These are phyloP conservation scores for Staphylotrichum tortipilum DNA, from an alignment of 495 filamentous ascomycete genomes.

Conservation along the genomic window DNA sequence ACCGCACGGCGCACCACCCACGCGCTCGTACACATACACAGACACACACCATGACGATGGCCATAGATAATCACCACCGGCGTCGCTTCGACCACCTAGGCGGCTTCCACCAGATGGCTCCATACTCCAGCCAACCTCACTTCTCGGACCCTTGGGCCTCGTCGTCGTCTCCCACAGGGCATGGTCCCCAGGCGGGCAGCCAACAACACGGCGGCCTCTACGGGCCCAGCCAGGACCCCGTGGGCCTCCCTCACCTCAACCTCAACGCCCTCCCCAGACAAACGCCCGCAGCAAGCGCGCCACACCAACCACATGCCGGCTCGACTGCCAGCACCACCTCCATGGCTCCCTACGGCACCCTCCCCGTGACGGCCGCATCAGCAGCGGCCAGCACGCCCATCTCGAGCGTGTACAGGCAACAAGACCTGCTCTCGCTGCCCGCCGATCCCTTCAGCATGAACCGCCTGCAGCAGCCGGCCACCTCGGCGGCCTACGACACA, in stretches of 20 bases:
- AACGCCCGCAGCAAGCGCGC: too few species aligned
- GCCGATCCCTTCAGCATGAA: slow-evolving; percentile 62
- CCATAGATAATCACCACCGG: slow-evolving; percentile 67
- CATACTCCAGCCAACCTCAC: slow-evolving; percentile 57
- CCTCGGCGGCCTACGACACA: slow-evolving; percentile 40
- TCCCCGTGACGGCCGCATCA: slow-evolving; percentile 60
- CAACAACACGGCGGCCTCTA: slow-evolving; percentile 46
- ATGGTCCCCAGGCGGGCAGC: slow-evolving; percentile 29
- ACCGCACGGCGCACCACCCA: too few species aligned
- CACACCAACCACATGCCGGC: slow-evolving; percentile 10
- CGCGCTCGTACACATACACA: too few species aligned
- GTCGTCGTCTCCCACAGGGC: slow-evolving; percentile 23
- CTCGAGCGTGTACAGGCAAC: slow-evolving; percentile 47
- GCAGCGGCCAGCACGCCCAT: slow-evolving; percentile 66
- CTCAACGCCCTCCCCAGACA: slow-evolving; percentile 37
- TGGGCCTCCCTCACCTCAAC: slow-evolving; percentile 33
- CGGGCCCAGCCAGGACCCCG: slow-evolving; percentile 28
- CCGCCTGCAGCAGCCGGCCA: slow-evolving; percentile 40
- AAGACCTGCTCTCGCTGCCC: slow-evolving; percentile 63
- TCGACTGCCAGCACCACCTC: slow-evolving; percentile 42
- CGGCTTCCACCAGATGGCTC: slow-evolving; percentile 67
- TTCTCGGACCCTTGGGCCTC: slow-evolving; percentile 91
- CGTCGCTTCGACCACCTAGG: slow-evolving; percentile 74
- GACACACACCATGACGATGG: slow-evolving; percentile 36
- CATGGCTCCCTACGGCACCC: slow-evolving; percentile 61